Evolutionary conservation across 106 monocot genomes (phyloP), one percentile per base, ranked within the genome.

Genomic region (Dactylorhiza incarnata): DNA sequence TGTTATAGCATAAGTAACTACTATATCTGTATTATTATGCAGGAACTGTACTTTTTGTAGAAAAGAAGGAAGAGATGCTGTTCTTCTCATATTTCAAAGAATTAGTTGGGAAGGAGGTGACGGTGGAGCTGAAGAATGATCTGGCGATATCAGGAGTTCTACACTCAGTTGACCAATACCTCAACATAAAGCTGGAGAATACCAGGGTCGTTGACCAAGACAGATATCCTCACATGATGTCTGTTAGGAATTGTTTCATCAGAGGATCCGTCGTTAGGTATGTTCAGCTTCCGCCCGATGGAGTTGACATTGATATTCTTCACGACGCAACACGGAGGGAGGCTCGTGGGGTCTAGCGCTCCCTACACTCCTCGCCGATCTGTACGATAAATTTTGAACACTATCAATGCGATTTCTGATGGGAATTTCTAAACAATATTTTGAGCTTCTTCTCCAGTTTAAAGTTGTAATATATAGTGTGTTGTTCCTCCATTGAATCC

Each of bases 11-110:
- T 26, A 12, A 13, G 11, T 12, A 14, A 37, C 4, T 45, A 45
- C 43, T 68, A n/a, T n/a, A n/a, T 29, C 45, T 69, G 6, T 37
- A 1, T 46, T 46, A 17, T 45, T 46, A 45, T 19, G 45, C 69
- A 46, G 37, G 69, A 69, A 45, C 17, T 69, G 37, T 19, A 6
- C 6, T 11, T 26, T 65, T 13, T 12, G 7, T 26, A 11, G 45
- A 44, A 46, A 45, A n/a, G 67, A 11, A 5, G 43, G 68, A 2
- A 44, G 11, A 49, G 72, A 72, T 72, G 97, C 71, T 99, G 45
- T 99, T 99, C 83, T 99, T 99, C 84, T 99, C 97, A 24, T 94
- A 94, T 70, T 99, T 99, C 89, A 99, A 99, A 76, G 97, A 99
- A 83, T 61, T 94, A 72, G 97, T 99, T 76, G 94, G 97, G 58